phyloP scores from a whole-genome alignment of 1,139 yeast species.

The Spathaspora sp. region DNA sequence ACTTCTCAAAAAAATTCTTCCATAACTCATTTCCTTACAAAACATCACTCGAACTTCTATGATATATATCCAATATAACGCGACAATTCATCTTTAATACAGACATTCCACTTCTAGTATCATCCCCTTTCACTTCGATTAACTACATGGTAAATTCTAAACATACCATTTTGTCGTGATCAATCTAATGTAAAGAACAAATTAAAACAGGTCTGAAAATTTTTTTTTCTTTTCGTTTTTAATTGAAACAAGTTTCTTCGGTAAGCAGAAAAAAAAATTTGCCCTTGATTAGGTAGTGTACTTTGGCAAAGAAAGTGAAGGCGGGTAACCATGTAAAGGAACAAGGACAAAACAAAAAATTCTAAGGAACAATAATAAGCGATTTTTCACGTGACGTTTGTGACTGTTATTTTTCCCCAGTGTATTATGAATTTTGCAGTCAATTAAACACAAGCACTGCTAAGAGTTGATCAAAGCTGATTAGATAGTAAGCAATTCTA shows the following conservation, averaged over 20 bases:
- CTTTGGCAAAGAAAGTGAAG: background rate
- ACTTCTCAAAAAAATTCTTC: background rate
- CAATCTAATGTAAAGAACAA: conserved; percentile 2
- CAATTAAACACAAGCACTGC: background rate
- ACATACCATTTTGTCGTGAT: conserved; percentile 9
- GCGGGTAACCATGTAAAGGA: background rate
- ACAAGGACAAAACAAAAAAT: background rate
- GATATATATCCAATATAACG: background rate
- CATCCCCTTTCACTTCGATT: background rate
- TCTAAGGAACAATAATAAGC: too few species aligned
- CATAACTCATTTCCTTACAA: background rate
- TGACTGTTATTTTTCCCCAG: conserved; percentile 1
- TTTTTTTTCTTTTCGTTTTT: conserved; percentile 5
- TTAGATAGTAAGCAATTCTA: too few species aligned
- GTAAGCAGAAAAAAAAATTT: background rate
- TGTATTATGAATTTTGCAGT: background rate
- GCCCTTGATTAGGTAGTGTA: background rate
- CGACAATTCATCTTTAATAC: background rate
- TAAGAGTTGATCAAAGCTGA: too few species aligned
- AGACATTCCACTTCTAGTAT: background rate
- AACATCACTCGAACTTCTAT: background rate
- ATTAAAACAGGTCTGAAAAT: conserved; percentile 2
- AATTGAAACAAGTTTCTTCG: background rate
- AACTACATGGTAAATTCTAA: background rate
- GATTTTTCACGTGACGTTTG: background rate